phyloP scores from a whole-genome alignment of 2,329 filamentous ascomycete species.

The Hypoxylon sp. region DNA sequence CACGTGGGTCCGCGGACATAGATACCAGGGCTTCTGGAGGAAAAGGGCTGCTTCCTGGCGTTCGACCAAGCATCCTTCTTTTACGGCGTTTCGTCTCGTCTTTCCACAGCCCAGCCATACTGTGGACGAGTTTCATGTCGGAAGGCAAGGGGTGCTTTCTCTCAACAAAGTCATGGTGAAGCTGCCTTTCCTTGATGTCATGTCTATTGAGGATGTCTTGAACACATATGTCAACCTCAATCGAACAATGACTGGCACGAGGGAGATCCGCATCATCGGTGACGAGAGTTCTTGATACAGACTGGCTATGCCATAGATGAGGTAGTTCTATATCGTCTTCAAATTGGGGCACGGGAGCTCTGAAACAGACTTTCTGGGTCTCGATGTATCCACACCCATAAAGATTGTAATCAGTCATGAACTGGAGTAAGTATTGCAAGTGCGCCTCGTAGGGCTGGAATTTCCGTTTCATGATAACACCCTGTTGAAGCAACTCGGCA shows the following conservation, averaged over 20 bases:
- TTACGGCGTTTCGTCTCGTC: slow-evolving; percentile 88
- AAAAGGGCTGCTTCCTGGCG: slow-evolving; percentile 81
- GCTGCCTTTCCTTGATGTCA: slow-evolving; percentile 79
- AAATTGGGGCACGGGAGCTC: slow-evolving; percentile 80
- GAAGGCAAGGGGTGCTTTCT: slow-evolving; percentile 72
- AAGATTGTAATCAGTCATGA: slow-evolving; percentile 98
- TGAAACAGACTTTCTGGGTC: slow-evolving; percentile 78
- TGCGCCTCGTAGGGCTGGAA: slow-evolving; percentile 97
- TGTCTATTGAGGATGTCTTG: slow-evolving; percentile 89
- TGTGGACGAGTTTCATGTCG: slow-evolving; percentile 88
- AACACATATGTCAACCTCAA: slow-evolving; percentile 91
- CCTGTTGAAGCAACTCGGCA: slow-evolving; percentile 88
- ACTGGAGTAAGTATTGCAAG: slow-evolving; percentile 91
- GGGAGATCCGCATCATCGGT: slow-evolving; percentile 76
- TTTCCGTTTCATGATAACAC: slow-evolving; percentile 84
- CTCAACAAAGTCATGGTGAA: slow-evolving; percentile 92
- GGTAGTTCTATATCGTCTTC: slow-evolving; percentile 71
- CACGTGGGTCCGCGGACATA: slow-evolving; percentile 87
- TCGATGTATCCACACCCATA: slow-evolving; percentile 94
- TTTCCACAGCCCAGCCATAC: slow-evolving; percentile 93
- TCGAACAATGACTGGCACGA: slow-evolving; percentile 86
- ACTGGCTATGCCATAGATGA: slow-evolving; percentile 85
- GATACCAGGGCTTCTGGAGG: slow-evolving; percentile 85
- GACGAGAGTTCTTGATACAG: slow-evolving; percentile 72
- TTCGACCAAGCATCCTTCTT: slow-evolving; percentile 74